phyloP scores from a whole-genome alignment of 805 yeast species.

The Wickerhamomyces mucosus region DNA sequence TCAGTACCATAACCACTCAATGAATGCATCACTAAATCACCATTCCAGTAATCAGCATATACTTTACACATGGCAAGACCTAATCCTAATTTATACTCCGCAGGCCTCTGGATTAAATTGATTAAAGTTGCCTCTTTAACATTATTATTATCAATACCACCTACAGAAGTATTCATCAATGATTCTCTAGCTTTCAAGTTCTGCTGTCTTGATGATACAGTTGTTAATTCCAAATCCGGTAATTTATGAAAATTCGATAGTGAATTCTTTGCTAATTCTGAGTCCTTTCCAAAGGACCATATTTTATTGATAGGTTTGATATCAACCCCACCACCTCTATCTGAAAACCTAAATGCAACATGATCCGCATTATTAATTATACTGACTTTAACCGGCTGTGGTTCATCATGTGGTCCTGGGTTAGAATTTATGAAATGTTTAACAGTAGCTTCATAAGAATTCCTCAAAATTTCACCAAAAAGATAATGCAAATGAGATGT shows the following conservation, averaged over 20 bases:
- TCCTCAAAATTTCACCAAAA: constrained; percentile 80
- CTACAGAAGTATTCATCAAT: constrained; percentile 31
- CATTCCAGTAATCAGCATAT: constrained; percentile 96
- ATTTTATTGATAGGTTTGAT: constrained; percentile 48
- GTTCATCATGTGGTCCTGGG: constrained; percentile 27
- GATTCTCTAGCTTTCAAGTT: constrained; percentile 22
- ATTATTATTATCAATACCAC: constrained; percentile 25
- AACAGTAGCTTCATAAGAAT: constrained; percentile 77
- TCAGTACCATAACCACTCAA: constrained; percentile 91
- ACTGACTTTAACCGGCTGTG: constrained; percentile 72
- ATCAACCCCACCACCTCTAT: constrained; percentile 82
- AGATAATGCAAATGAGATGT: constrained; percentile 80
- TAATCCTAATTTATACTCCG: constrained; percentile 68
- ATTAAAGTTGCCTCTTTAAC: constrained; percentile 38
- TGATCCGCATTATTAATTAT: constrained; percentile 58
- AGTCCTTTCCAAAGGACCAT: constrained; percentile 82
- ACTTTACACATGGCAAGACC: constrained; percentile 91
- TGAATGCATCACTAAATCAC: constrained; percentile 72
- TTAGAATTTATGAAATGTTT: constrained; percentile 28
- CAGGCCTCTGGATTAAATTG: constrained; percentile 61
- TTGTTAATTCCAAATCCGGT: constrained; percentile 44
- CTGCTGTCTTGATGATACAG: constrained; percentile 5
- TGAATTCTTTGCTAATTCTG: constrained; percentile 48
- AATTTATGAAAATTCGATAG: constrained; percentile 57
- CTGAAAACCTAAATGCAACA: constrained; percentile 72